A percentile compares a stretch with the other conserved stretches of the same genome.
Conservation (phyloP, 2,329 filamentous ascomycete genomes). For the Sarocladium brachiariae region DNA sequence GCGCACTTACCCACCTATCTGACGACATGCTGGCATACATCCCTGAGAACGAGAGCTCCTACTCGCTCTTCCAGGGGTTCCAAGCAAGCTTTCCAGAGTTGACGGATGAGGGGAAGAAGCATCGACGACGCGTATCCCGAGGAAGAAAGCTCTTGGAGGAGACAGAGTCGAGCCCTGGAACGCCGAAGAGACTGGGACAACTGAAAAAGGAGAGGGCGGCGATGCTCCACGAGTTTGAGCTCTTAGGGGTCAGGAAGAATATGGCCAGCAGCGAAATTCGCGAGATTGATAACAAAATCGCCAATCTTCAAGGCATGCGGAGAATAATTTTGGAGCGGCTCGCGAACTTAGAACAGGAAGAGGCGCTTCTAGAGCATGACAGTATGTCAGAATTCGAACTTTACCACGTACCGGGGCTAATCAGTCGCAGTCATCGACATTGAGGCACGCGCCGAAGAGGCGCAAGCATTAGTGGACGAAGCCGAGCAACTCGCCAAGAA, state of each 20-base stretch:
- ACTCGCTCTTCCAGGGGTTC: constrained; percentile 95
- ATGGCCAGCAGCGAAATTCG: constrained; percentile 96
- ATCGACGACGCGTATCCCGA: constrained; percentile 63
- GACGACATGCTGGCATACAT: constrained; percentile 88
- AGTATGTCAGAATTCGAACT: constrained; percentile 41
- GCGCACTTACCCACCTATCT: constrained; percentile 78
- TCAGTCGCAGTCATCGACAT: constrained; percentile 51
- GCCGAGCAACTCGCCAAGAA: constrained; percentile 49
- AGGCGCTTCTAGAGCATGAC: constrained; percentile 83
- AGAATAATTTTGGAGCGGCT: constrained; percentile 84
- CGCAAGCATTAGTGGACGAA: constrained; percentile 52
- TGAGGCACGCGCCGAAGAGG: constrained; percentile 55
- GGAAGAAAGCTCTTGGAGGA: constrained; percentile 71
- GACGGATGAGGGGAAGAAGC: constrained; percentile 63
- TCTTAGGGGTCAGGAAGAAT: constrained; percentile 88
- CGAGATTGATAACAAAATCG: constrained; percentile 95
- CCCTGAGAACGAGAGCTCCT: constrained; percentile 76
- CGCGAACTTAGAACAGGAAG: constrained; percentile 82
- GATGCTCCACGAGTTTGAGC: constrained; percentile 79
- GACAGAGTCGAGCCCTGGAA: constrained; percentile 44
- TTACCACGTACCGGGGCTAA: constrained; percentile 20
- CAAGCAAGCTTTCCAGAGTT: constrained; percentile 75
- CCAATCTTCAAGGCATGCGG: constrained; percentile 87
- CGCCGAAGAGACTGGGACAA: constrained; percentile 56
- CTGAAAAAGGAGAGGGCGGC: constrained; percentile 74